Base-by-base conservation (phyloP, 257 asterid species). In the Primulina eburnea region DNA sequence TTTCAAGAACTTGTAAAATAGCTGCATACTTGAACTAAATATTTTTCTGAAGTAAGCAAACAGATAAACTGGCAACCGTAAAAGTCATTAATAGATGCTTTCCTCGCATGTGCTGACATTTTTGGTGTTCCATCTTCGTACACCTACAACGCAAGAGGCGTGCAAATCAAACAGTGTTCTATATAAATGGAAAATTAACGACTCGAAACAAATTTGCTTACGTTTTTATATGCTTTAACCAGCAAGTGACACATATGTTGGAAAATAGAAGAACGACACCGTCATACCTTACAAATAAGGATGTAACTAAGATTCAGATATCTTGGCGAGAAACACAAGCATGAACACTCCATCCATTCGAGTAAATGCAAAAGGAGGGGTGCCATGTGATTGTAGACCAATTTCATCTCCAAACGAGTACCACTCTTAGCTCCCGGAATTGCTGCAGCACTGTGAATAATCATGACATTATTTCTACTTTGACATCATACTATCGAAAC, bases 361-460 rank as follows among this genome's bases (percentile, higher is more conserved):
- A 89, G 92, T 43, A 92, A 75, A 77, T 79, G 82, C 74, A 84
- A 84, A 71, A 85, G 64, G 60, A 89, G 56, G 33, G 98, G 95
- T 18, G 96, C 82, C 30, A 92, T 58, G 63, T 84, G 84, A 78
- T 82, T 89, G 84, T 83, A 88, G 63, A 85, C 93, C 82, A 92
- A 65, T 70, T 89, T 90, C 98, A 92, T 92, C 61, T 86, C 96
- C 68, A 92, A 79, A 30, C 82, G 86, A 9, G 86, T 84, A 58
- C 92, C 88, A 20, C 95, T 89, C 77, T 85, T 89, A 6, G 85
- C 90, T 75, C 84, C 85, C 0, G 98, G 98, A 81, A 92, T 85
- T 59, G 86, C 92, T 37, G 90, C 87, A 60, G 93, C 92, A 82
- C 98, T 92, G 78, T 16, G 12, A 37, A 68, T 56, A 59, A 28